These are phyloP conservation scores for Artemisia annua DNA, from an alignment of 129 eudicot genomes.

Conservation along the genomic window DNA sequence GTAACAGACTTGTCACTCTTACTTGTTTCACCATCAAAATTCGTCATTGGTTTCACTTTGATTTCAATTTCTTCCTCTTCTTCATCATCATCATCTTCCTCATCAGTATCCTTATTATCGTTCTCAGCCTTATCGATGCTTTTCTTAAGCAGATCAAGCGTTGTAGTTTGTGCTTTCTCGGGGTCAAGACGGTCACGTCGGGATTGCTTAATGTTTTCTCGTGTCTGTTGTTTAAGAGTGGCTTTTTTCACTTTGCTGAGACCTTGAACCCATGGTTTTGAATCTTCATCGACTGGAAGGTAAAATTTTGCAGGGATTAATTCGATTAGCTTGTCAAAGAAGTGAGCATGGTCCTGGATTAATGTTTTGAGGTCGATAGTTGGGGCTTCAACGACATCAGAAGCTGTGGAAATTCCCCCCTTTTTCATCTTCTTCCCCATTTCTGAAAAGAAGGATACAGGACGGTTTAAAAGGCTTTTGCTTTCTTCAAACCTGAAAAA, in stretches of 20 bases:
- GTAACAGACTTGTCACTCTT: conserved; percentile 52
- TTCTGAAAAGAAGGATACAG: neutral
- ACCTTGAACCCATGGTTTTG: conserved; percentile 77
- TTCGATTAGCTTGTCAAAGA: conserved; percentile 76
- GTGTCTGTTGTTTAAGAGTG: too few species aligned
- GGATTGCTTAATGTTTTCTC: too few species aligned
- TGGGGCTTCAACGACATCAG: conserved; percentile 17
- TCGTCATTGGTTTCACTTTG: conserved; percentile 28
- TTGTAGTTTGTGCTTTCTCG: too few species aligned
- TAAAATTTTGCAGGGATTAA: conserved; percentile 78
- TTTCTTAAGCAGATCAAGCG: too few species aligned
- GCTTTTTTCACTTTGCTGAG: too few species aligned
- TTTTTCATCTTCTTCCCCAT: conserved; percentile 51
- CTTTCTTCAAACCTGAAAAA: neutral
- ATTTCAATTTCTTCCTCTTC: conserved; percentile 40
- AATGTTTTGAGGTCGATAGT: conserved; percentile 42
- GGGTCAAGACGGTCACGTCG: too few species aligned
- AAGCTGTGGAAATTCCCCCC: conserved; percentile 22
- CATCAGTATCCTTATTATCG: conserved; percentile 7
- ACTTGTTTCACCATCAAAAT: conserved; percentile 40
- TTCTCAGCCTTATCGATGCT: too few species aligned
- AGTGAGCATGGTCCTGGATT: conserved; percentile 48
- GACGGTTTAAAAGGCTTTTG: neutral
- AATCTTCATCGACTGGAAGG: conserved; percentile 59
- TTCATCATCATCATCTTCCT: conserved; percentile 27